These are phyloP conservation scores for Rhynchosporium agropyri DNA, from an alignment of 2,329 filamentous ascomycete genomes.

Conservation along the genomic window DNA sequence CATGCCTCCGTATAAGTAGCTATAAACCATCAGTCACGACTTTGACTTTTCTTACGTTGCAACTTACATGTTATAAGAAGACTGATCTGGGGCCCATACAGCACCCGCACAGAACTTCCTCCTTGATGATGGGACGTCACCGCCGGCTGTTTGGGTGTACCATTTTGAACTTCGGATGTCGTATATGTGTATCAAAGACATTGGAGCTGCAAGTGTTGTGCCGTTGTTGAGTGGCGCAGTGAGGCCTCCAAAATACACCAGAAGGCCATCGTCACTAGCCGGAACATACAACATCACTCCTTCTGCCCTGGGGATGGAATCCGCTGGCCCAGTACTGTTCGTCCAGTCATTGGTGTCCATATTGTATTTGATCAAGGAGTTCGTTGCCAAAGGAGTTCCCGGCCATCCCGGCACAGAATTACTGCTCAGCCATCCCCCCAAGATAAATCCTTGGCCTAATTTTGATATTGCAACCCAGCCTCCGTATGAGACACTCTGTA, in stretches of 20 bases:
- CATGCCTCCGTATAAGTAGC: constrained; percentile 63
- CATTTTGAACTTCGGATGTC: constrained; percentile 62
- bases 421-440: constrained; percentile 64
- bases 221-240: constrained; percentile 49
- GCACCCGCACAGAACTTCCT: constrained; percentile 64
- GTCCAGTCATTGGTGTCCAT: constrained; percentile 55
- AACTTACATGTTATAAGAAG: constrained; percentile 65
- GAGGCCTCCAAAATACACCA: constrained; percentile 65
- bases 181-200: constrained; percentile 59
- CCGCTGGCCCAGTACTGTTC: constrained; percentile 55
- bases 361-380: constrained; percentile 57
- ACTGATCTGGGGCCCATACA: constrained; percentile 60
- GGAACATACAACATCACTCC: constrained; percentile 63
- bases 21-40: constrained; percentile 38
- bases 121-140: constrained; percentile 54
- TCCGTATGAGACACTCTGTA: constrained; percentile 57
- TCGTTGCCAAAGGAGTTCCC: constrained; percentile 51
- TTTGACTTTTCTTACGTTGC: neutral
- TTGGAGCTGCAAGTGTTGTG: constrained; percentile 49
- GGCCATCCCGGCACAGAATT: constrained; percentile 55
- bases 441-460: constrained; percentile 60
- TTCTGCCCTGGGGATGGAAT: constrained; percentile 57
- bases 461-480: constrained; percentile 58
- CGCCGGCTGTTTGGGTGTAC: constrained; percentile 61
- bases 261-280: constrained; percentile 59